Evolutionary conservation across 176 grass and related monocot species (phyloP).

Genomic region (Thinopyrum elongatum): DNA sequence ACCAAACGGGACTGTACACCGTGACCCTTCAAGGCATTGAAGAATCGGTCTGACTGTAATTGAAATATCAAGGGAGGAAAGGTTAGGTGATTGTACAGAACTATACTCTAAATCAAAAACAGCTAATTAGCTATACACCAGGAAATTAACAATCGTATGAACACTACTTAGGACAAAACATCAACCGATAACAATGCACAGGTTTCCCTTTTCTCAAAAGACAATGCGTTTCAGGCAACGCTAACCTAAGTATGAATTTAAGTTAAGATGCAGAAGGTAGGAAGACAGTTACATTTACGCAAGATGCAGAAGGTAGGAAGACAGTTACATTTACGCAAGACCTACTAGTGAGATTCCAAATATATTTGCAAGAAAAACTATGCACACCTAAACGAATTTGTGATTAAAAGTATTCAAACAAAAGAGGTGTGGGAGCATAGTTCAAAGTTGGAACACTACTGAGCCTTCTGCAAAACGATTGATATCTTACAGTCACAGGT

Average conservation of each 20-base stretch:
- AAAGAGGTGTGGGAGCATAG: not conserved
- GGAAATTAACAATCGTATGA: not conserved
- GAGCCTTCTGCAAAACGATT: not conserved
- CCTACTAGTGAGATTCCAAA: not conserved
- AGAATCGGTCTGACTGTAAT: constrained; percentile 94
- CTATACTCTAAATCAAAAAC: not conserved
- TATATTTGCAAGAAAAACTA: constrained; percentile 23
- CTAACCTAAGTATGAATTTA: not conserved
- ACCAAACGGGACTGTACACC: constrained; percentile 88
- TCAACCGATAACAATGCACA: not conserved
- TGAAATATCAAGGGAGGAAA: not conserved
- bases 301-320: constrained; percentile 10
- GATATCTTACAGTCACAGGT: not conserved
- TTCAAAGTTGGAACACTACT: constrained; percentile 13
- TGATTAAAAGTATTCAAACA: not conserved
- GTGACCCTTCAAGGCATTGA: constrained; percentile 99
- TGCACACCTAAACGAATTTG: not conserved
- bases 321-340: not conserved
- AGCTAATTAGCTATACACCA: constrained; percentile 1
- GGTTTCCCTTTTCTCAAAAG: constrained; percentile 10
- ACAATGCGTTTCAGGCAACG: no score
- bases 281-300: not conserved
- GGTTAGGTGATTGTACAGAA: constrained; percentile 1
- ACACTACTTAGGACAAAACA: not conserved
- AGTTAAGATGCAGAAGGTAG: not conserved